Evolutionary conservation across 345 rosid genomes (phyloP).

Genomic region (Camelina hispida): DNA sequence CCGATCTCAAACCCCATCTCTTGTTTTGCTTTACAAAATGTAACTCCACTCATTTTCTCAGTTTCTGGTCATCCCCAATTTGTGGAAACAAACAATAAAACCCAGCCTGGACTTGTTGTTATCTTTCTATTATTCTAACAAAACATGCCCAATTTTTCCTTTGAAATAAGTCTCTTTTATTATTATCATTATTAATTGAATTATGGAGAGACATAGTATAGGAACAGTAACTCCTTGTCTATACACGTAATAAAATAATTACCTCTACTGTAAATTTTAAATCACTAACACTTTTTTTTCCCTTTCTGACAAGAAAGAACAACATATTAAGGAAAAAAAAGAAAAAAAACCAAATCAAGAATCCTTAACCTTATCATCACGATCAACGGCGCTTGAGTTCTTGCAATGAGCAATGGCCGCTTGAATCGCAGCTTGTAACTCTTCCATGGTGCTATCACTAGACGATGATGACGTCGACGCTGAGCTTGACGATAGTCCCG

Average conservation of each 20-base stretch:
- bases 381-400: conserved; percentile 67
- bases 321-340: conserved; percentile 35
- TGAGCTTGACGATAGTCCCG: conserved; percentile 50
- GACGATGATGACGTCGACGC: conserved; percentile 51
- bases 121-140: conserved; percentile 37
- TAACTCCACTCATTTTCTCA: neutral
- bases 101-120: conserved; percentile 40
- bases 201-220: conserved; percentile 23
- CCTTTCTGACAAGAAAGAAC: conserved; percentile 31
- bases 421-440: conserved; percentile 94
- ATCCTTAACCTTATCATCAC: conserved; percentile 44
- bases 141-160: neutral
- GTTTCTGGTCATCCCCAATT: conserved; percentile 25
- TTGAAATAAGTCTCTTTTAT: conserved; percentile 1
- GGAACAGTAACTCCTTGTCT: conserved; percentile 27
- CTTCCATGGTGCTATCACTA: conserved; percentile 88
- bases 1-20: neutral
- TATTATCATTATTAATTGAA: conserved; percentile 18
- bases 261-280: conserved; percentile 23
- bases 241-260: conserved; percentile 23
- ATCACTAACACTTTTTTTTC: conserved; percentile 13
- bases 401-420: conserved; percentile 99
- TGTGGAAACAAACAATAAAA: conserved; percentile 43
- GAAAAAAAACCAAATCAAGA: conserved; percentile 42
- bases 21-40: conserved; percentile 8